A percentile compares a stretch with the other conserved stretches of the same genome.
Evolutionary conservation across 164 flowering plant genomes (phyloP).

Genomic region (Liriodendron chinense): DNA sequence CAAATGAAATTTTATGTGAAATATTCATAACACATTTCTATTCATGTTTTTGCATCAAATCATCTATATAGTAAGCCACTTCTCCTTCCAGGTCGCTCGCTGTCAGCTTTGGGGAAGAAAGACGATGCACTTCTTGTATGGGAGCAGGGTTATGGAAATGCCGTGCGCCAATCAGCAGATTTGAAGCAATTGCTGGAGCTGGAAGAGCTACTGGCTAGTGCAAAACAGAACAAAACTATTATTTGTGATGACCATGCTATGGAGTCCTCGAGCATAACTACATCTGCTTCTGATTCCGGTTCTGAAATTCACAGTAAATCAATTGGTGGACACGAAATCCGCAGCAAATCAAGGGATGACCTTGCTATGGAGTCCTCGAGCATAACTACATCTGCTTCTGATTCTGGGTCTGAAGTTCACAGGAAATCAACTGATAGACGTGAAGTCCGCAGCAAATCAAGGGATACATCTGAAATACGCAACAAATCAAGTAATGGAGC

Average conservation of each 20-base stretch:
- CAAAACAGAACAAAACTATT: slow-evolving; percentile 33
- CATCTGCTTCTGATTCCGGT: slow-evolving; percentile 24
- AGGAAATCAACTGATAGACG: slow-evolving; percentile 18
- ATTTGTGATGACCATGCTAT: slow-evolving; percentile 22
- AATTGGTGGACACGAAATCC: slow-evolving; percentile 17
- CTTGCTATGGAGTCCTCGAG: slow-evolving; percentile 25
- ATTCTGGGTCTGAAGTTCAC: slow-evolving; percentile 23
- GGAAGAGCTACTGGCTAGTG: slow-evolving; percentile 64
- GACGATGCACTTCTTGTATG: slow-evolving; percentile 74
- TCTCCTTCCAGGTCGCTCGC: slow-evolving; percentile 62
- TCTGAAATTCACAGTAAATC: slow-evolving; percentile 19
- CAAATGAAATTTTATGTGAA: neutral
- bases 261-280: slow-evolving; percentile 28
- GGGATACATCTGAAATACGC: slow-evolving; percentile 18
- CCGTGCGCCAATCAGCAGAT: slow-evolving; percentile 68
- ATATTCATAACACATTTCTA: neutral
- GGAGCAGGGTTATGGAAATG: slow-evolving; percentile 78
- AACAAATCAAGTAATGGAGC: slow-evolving; percentile 31
- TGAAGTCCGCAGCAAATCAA: slow-evolving; percentile 18
- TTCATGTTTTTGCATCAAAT: neutral
- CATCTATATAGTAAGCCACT: neutral
- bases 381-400: slow-evolving; percentile 21
- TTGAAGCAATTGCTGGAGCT: slow-evolving; percentile 80
- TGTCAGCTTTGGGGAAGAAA: slow-evolving; percentile 73
- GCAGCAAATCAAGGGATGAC: slow-evolving; percentile 23